Evolutionary conservation across 2,329 filamentous ascomycete species (phyloP).

Genomic region (Fusarium hainanense): DNA sequence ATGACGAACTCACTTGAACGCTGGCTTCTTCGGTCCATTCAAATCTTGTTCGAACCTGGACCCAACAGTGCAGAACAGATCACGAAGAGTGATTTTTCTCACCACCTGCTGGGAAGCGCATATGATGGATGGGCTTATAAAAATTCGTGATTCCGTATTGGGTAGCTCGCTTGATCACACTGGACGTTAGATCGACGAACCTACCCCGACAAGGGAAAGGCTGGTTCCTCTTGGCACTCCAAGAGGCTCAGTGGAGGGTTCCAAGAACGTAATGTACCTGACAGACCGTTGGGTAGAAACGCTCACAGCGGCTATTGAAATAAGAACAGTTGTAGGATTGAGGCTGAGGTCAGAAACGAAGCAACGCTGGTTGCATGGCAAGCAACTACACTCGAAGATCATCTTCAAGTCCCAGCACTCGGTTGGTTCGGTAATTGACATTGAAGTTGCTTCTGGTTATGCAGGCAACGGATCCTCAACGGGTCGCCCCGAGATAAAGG

Average conservation of each 20-base stretch:
- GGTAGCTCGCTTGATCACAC: conserved; percentile 37
- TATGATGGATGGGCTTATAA: conserved; percentile 16
- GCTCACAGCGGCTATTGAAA: conserved; percentile 24
- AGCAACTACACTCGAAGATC: neutral
- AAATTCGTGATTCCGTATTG: conserved; percentile 31
- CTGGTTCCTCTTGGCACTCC: conserved; percentile 29
- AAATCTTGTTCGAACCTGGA: neutral
- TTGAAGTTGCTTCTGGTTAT: conserved; percentile 1
- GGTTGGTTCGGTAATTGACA: conserved; percentile 1
- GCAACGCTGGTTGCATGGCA: neutral
- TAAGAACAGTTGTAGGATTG: conserved; percentile 3
- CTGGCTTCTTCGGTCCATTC: conserved; percentile 12
- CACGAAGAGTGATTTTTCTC: neutral
- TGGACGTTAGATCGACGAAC: conserved; percentile 36
- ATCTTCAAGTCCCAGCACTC: neutral
- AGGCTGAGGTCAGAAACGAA: neutral
- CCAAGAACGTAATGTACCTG: conserved; percentile 30
- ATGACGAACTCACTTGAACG: conserved; percentile 16
- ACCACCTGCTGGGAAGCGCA: conserved; percentile 3
- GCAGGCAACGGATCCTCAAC: conserved; percentile 20
- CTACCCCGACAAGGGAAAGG: conserved; percentile 34
- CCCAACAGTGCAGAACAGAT: neutral
- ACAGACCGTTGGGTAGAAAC: conserved; percentile 16
- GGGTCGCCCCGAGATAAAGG: conserved; percentile 31
- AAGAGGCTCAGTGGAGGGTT: conserved; percentile 22